These are phyloP conservation scores for Euryodendron excelsum DNA, from an alignment of 148 eudicot genomes.

Conservation along the genomic window DNA sequence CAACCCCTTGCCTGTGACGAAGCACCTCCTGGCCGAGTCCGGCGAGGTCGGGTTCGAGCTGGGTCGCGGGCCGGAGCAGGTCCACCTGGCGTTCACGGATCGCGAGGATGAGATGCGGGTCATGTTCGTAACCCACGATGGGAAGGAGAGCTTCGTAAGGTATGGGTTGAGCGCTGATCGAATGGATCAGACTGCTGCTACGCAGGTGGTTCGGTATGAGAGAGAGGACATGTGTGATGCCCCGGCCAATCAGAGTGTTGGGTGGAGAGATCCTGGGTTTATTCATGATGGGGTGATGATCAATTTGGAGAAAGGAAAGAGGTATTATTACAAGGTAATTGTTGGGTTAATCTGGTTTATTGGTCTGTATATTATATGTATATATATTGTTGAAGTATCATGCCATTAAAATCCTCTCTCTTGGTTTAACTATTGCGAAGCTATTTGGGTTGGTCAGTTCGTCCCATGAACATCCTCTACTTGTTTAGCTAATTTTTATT, in stretches of 20 bases:
- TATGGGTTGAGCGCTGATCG: slow-evolving; percentile 47
- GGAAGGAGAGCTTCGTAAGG: slow-evolving; percentile 55
- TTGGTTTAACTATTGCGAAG: not conserved
- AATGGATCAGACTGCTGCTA: slow-evolving; percentile 31
- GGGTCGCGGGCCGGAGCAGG: slow-evolving; percentile 83
- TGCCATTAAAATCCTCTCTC: not conserved
- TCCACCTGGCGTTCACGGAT: slow-evolving; percentile 67
- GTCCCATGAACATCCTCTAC: not conserved
- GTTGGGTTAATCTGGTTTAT: not conserved
- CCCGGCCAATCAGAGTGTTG: slow-evolving; percentile 81
- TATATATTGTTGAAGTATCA: not conserved
- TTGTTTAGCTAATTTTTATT: not conserved
- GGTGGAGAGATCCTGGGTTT: slow-evolving; percentile 99
- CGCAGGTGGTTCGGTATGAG: slow-evolving; percentile 67
- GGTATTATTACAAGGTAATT: slow-evolving; percentile 75
- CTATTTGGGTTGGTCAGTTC: not conserved
- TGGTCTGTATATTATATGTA: not conserved
- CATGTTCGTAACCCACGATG: slow-evolving; percentile 70
- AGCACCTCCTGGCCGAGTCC: slow-evolving; percentile 50
- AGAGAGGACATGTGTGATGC: slow-evolving; percentile 82
- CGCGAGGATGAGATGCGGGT: slow-evolving; percentile 76
- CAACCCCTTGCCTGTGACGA: slow-evolving; percentile 79
- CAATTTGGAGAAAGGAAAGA: slow-evolving; percentile 55
- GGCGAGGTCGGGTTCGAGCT: slow-evolving; percentile 43
- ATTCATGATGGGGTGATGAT: slow-evolving; percentile 75